Evolutionary conservation across 306 rosid genomes (phyloP), one percentile per base, ranked within the genome.

Genomic region (Malus asiatica): DNA sequence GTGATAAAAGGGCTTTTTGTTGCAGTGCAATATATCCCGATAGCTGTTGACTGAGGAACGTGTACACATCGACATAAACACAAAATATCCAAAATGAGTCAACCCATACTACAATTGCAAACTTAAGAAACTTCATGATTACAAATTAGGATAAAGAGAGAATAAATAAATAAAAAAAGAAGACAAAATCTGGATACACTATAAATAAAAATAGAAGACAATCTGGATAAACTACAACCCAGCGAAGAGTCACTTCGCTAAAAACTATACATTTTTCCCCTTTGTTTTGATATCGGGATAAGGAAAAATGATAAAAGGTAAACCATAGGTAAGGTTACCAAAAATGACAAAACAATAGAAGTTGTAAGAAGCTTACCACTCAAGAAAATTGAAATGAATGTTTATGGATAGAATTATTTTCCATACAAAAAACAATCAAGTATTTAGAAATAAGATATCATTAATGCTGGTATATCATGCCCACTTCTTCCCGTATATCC

Each of bases 1-100:
- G 75, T 83, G 86, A 86, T 94, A 94, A 83, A 94, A 94, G 19
- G 98, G 98, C 64, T 83, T 92, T 89, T 90, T 94, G 88, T 92
- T 86, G 84, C 91, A 89, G 78, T 89, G 72, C 78, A 92, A 85
- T 81, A 94, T 81, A 84, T 94, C 97, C 42, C 79, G 84, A 73
- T 94, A 92, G 80, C 92, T 89, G 84, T 88, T 92, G 86, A 96
- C 98, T 94, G 74, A 42, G 78, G 60, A 64, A 84, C 59, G 27
- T 2, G 23, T 62, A 55, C 30, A 65, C 15, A 32, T 6, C 46
- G 20, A 71, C 4, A 61, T 30, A 52, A 77, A 14, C 52, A 53
- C 18, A 81, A 20, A 40, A 69, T 33, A 18, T 44, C 20, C 35
- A 27, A 46, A 55, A 19, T 68, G 59, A 48, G 64, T 60, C 25